Evolutionary conservation across 108 stramenopile species (phyloP).

Genomic region (Nitzschia sp.): DNA sequence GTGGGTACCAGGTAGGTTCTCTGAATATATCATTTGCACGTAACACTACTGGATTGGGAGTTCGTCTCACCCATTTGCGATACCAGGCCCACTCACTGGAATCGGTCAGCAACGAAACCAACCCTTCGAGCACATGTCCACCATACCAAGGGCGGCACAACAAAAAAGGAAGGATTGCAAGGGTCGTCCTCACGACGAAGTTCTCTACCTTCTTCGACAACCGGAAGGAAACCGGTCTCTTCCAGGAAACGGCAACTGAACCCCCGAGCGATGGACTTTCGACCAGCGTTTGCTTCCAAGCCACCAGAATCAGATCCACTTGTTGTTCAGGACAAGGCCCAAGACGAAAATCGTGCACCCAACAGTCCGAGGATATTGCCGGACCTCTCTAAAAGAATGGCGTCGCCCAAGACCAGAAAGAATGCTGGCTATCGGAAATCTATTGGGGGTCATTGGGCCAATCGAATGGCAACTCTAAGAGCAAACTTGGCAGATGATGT

Average conservation of each 20-base stretch:
- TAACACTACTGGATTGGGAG: not conserved
- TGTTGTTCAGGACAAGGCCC: too few species aligned
- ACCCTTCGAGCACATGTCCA: too few species aligned
- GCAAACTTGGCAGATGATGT: constrained; percentile 6
- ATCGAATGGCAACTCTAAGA: constrained; percentile 17
- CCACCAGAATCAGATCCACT: not conserved
- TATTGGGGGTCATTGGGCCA: constrained; percentile 1
- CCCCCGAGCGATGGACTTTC: not conserved
- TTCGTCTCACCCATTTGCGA: not conserved
- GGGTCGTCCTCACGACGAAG: too few species aligned
- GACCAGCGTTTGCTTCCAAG: not conserved
- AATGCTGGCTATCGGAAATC: not conserved
- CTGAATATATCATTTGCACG: not conserved
- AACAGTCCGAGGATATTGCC: too few species aligned
- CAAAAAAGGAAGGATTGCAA: too few species aligned
- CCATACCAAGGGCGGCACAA: too few species aligned
- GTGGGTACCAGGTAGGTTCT: constrained; percentile 27
- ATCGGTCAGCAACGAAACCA: not conserved
- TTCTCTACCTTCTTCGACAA: too few species aligned
- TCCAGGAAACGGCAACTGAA: not conserved
- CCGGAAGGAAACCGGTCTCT: not conserved
- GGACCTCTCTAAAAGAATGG: too few species aligned
- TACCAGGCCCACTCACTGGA: not conserved
- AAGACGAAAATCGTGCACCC: too few species aligned
- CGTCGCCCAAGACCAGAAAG: not conserved